phyloP scores from a whole-genome alignment of 805 yeast genomes.

The Lipomyces chichibuensis region DNA sequence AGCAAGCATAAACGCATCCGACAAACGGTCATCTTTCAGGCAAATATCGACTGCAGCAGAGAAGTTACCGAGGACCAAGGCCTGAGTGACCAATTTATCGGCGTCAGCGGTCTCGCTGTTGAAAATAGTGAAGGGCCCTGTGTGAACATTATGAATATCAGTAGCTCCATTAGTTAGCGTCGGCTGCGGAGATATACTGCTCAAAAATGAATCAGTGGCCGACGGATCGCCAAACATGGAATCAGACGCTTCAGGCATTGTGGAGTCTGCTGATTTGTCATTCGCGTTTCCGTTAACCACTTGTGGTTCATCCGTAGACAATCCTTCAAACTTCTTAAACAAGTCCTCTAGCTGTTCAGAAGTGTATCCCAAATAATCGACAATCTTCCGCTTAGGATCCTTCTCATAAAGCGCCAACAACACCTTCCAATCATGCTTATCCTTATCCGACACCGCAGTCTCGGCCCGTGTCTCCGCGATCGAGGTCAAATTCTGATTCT shows the following conservation, averaged over 20 bases:
- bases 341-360: slow-evolving; percentile 23
- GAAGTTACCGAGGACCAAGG: slow-evolving; percentile 63
- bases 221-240: slow-evolving; percentile 21
- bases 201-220: slow-evolving; percentile 38
- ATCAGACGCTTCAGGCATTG: slow-evolving; percentile 39
- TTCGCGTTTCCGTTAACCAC: slow-evolving; percentile 34
- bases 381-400: slow-evolving; percentile 37
- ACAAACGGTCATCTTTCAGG: slow-evolving; percentile 61
- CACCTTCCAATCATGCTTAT: slow-evolving; percentile 45
- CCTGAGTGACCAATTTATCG: slow-evolving; percentile 53
- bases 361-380: slow-evolving; percentile 35
- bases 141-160: slow-evolving; percentile 24
- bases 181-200: slow-evolving; percentile 39
- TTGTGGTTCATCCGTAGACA: slow-evolving; percentile 32
- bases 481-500: slow-evolving; percentile 55
- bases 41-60: slow-evolving; percentile 70
- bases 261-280: slow-evolving; percentile 32
- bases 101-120: slow-evolving; percentile 49
- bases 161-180: neutral
- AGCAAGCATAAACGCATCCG: slow-evolving; percentile 84
- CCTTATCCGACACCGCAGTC: slow-evolving; percentile 31
- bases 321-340: slow-evolving; percentile 23
- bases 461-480: slow-evolving; percentile 60
- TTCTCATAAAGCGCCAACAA: slow-evolving; percentile 45
- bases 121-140: slow-evolving; percentile 43